Evolutionary conservation across 106 monocot species (phyloP), one percentile per base, ranked within the genome.

Genomic region (Platanthera guangdongensis): DNA sequence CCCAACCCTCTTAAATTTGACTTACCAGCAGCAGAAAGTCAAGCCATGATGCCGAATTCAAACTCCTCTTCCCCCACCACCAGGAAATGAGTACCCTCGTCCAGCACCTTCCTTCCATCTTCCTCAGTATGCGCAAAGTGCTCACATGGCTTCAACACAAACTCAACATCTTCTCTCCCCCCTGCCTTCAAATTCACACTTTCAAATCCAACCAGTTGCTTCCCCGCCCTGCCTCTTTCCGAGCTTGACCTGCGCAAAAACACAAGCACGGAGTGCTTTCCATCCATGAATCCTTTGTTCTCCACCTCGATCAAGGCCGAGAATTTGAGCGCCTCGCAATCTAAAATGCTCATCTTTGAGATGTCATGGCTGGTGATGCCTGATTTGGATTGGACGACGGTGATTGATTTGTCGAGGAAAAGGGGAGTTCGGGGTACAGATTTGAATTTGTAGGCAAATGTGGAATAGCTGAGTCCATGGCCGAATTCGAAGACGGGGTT

Each of bases 391-490:
- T 81, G 71, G 12, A 84, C 80, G 25, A 46, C 45, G 47, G 16
- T 47, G 28, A 59, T 54, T 30, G 85, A 72, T 51, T 69, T 72
- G 80, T 82, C 90, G 76, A 90, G 21, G 77, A 82, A 73, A 18
- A 87, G 49, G 2, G 47, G 47, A 39, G 28, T 75, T 50, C 9
- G 71, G 19, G 76, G 9, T 9, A 74, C 74, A 6, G 89, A 70
- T 18, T 76, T 22, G 59, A 93, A 94, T 68, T 76, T 77, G 70
- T 94, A 87, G 21, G 89, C 82, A 49, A 85, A 88, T 0, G 47
- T 82, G 16, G 96, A 91, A 84, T 97, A 97, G 89, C 96, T 91
- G 57, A 94, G 89, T 57, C 93, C 93, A 73, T 86, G 86, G 46
- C 96, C 96, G 48, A 91, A 97, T 13, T 72, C 74, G 82, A 80